A percentile compares a stretch with the other conserved stretches of the same genome.
These are phyloP conservation scores for Scutellaria minor DNA, from an alignment of 257 asterid species.

Conservation along the genomic window DNA sequence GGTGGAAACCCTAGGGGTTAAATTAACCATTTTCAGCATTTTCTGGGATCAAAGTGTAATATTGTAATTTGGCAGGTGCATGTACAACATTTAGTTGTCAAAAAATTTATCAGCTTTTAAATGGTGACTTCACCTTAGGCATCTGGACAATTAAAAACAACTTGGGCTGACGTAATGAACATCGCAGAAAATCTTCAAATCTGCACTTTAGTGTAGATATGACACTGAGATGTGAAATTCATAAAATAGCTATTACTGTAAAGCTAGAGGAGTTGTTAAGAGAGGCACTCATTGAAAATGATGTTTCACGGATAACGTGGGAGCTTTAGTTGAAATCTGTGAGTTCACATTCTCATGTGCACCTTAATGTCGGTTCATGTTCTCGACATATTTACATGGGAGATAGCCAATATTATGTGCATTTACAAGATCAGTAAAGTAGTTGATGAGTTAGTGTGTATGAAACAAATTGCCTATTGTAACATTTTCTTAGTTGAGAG, in stretches of 20 bases:
- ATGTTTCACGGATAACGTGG: conserved; percentile 1
- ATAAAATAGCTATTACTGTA: not conserved
- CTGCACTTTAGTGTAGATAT: not conserved
- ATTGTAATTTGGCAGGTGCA: conserved; percentile 12
- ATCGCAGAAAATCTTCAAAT: conserved; percentile 4
- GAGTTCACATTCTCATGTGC: conserved; percentile 7
- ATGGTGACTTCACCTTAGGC: conserved; percentile 24
- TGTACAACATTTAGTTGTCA: not conserved
- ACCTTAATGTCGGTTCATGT: not conserved
- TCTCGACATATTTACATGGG: not conserved
- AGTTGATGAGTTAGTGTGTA: conserved; percentile 8
- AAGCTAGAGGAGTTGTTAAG: conserved; percentile 2
- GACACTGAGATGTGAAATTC: conserved; percentile 4
- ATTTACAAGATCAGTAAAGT: not conserved
- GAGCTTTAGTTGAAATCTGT: not conserved
- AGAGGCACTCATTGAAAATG: not conserved
- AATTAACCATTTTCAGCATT: too few species aligned
- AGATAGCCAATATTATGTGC: conserved; percentile 21
- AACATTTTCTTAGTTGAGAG: not conserved
- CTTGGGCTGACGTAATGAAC: not conserved
- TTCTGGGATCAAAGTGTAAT: too few species aligned
- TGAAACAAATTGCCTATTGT: not conserved
- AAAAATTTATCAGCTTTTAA: conserved; percentile 16
- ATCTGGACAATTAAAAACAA: conserved; percentile 17
- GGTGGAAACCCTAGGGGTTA: too few species aligned